Evolutionary conservation across 352 stramenopile species (phyloP), one percentile per base, ranked within the genome.

Genomic region (Phytophthora melonis): DNA sequence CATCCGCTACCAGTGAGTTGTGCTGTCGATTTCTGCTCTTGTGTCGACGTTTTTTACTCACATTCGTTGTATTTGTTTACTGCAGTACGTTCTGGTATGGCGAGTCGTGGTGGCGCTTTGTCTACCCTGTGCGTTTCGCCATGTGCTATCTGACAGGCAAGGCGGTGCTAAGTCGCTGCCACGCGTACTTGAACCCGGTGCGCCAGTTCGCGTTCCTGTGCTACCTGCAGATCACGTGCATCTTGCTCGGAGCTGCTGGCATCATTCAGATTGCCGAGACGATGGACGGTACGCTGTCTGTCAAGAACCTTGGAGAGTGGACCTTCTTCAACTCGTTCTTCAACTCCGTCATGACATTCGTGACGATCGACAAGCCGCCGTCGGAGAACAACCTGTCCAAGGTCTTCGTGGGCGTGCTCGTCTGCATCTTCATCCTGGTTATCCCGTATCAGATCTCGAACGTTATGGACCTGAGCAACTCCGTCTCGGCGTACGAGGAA

Each of bases 251-350:
- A 34, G 88, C 89, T 18, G 89, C 88, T 34, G 88, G 89, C 18
- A 85, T 96, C 70, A 95, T 96, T 62, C 89, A 96, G 64, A 89
- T 96, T 49, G 87, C 89, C 13, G 89, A 96, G 76, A 96, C 89
- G 2, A 92, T 90, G 70, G 85, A 92, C 65, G 81, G 70, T 7
- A 79, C 63, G 5, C 68, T 75, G 49, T 79, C 65, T 43, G 81
- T 84, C 9, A 92, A 89, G 32, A 80, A 91, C 27, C 71, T 81
- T 4, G 89, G 89, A 43, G 88, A 96, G 56, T 96, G 89, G 89
- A 96, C 89, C 2, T 96, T 94, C 59, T 96, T 96, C 77, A 95
- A 95, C 64, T 80, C 89, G 23, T 94, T 93, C 54, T 96, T 96
- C 81, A 96, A 96, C 61, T 96, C 89, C 21, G 83, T 96, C 8